Evolutionary conservation across 2,329 filamentous ascomycete genomes (phyloP), one percentile per base, ranked within the genome.

Genomic region (Thelonectria rubi): DNA sequence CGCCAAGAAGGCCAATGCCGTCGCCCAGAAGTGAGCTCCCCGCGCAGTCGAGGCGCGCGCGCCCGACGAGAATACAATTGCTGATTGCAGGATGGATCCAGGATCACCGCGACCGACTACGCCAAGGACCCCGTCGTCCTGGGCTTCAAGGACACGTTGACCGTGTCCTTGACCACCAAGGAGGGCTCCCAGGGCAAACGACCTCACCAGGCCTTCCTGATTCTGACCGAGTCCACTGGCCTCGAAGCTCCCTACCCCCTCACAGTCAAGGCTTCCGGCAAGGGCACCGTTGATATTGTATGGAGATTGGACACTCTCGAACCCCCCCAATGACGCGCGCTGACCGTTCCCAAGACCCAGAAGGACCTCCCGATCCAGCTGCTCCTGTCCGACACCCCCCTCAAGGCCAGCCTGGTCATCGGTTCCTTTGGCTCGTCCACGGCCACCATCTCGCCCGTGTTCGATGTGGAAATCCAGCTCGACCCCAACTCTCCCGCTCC

Each of bases 181-280:
- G 92, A 97, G 73, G 89, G 86, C 74, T 88, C 88, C 78, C 89
- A 88, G 70, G 85, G 87, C 48, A 94, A 93, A 83, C 88, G 91
- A 67, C 93, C 95, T 70, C 95, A 99, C 79, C 95, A 99, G 79
- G 93, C 93, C 6, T 97, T 97, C 81, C 84, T 99, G 55, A 84
- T 95, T 15, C 79, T 99, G 60, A 89, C 87, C 70, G 93, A 98
- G 70, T 81, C 83, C 12, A 89, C 88, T 11, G 92, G 92, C 37
- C 82, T 99, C 48, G 94, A 98, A 77, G 89, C 93, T 21, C 93
- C 94, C 1, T 97, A 94, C 72, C 88, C 93, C 1, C 84, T 99
- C 70, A 89, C 81, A 11, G 81, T 97, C 49, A 97, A 97, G 81
- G 91, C 95, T 10, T 93, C 84, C 72, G 95, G 95, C 68, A 97